Evolutionary conservation across 805 yeast species (phyloP).

Genomic region (Tetrapisispora iriomotensis): DNA sequence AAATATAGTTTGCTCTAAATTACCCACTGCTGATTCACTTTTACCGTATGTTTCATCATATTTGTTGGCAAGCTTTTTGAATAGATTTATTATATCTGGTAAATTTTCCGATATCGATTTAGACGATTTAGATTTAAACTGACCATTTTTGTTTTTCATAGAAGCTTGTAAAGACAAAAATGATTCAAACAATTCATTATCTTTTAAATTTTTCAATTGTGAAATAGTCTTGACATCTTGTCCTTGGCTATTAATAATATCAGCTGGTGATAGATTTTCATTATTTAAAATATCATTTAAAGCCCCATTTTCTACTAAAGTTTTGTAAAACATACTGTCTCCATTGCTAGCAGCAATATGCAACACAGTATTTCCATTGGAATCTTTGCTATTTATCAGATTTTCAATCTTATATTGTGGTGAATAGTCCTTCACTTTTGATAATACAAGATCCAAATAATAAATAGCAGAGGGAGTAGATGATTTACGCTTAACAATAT

Average conservation of each 20-base stretch:
- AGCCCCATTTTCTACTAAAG: constrained; percentile 22
- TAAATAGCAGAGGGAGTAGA: constrained; percentile 74
- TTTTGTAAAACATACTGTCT: constrained; percentile 36
- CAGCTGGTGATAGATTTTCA: constrained; percentile 22
- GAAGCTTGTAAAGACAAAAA: not conserved
- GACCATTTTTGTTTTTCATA: not conserved
- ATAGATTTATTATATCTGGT: constrained; percentile 19
- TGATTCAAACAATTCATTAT: constrained; percentile 1
- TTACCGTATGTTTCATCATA: constrained; percentile 42
- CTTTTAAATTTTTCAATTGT: constrained; percentile 4
- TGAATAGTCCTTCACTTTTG: constrained; percentile 57
- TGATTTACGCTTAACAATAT: constrained; percentile 62
- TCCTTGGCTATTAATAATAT: constrained; percentile 31
- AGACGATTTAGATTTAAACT: constrained; percentile 22
- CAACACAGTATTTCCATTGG: constrained; percentile 80
- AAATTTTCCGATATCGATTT: constrained; percentile 22
- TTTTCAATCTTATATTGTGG: constrained; percentile 51
- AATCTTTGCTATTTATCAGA: constrained; percentile 55
- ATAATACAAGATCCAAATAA: constrained; percentile 66
- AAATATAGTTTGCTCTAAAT: constrained; percentile 17
- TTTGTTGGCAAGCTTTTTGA: constrained; percentile 41
- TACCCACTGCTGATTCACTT: constrained; percentile 34
- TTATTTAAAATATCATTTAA: constrained; percentile 40
- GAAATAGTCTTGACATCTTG: not conserved
- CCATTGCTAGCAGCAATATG: constrained; percentile 75